Evolutionary conservation across 495 filamentous ascomycete genomes (phyloP), one percentile per base, ranked within the genome.

Genomic region (Lophium mytilinum): DNA sequence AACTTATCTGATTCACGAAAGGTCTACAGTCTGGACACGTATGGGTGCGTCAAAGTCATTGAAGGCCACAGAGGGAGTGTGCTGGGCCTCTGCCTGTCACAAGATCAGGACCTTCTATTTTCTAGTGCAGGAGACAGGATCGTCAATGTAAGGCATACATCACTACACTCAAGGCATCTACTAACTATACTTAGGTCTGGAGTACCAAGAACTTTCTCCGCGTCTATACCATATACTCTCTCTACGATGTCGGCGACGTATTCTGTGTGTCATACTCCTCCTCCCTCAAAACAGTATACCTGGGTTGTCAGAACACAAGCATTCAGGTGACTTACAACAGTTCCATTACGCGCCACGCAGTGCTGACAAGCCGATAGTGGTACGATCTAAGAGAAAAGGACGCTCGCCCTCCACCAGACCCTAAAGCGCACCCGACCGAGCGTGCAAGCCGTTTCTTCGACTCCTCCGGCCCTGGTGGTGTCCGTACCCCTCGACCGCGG

Each of bases 401-500:
- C 37, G 70, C 76, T 18, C 75, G 77, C 24, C 78, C 81, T n/a
- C 70, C 74, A 1, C 82, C 84, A 42, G 77, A 81, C 37, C 83
- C 83, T 4, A 76, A 80, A 4, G 80, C 79, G 11, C 89, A 95
- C 62, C 88, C 90, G 3, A 86, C 86, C 4, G 78, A 83, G 52
- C 77, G 91, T n/a, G 89, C 86, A 24, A 89, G 96, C 71, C 80
- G 87, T 14, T 98, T 98, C 72, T 98, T 98, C 63, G 93, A 98
- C 69, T 96, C 93, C 0, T 77, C 83, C 51, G 88, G 89, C 1
- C 85, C 89, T 14, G 87, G 89, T 21, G 92, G 93, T 14, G 81
- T 84, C 9, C 81, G 80, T 5, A 89, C 89, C 0, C 76, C 78
- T 73, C 56, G 76, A 73, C 54, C 74, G 71, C 11, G 68, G 70